Evolutionary conservation across 148 eudicot species (phyloP).

Genomic region (Vaccinium macrocarpon): DNA sequence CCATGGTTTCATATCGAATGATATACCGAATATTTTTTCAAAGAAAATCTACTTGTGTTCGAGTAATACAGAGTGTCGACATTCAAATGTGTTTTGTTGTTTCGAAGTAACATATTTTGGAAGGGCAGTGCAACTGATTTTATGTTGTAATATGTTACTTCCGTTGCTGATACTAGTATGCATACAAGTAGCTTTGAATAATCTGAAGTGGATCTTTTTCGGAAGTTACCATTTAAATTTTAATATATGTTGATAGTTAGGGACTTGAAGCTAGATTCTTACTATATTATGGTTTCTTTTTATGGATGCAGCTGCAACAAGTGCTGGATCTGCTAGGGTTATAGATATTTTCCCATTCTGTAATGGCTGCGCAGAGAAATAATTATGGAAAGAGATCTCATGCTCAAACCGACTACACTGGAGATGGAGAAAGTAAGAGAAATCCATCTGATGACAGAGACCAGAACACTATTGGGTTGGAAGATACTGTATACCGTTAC

Average conservation of each 20-base stretch:
- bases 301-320: constrained; percentile 9
- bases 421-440: constrained; percentile 66
- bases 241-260: background rate
- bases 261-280: background rate
- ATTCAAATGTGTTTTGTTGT: background rate
- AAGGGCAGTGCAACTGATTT: background rate
- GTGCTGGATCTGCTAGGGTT: background rate
- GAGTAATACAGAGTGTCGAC: background rate
- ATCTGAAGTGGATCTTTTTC: background rate
- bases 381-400: constrained; percentile 67
- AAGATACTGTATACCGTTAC: constrained; percentile 86
- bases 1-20: background rate
- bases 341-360: background rate
- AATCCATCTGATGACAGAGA: constrained; percentile 69
- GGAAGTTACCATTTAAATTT: background rate
- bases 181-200: background rate
- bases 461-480: constrained; percentile 51
- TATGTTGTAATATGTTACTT: background rate
- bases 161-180: background rate
- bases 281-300: background rate
- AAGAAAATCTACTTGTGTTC: background rate
- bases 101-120: background rate
- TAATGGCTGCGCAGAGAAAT: constrained; percentile 69
- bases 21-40: background rate
- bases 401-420: constrained; percentile 50